Evolutionary conservation across 139 green algal species (phyloP), one percentile per base, ranked within the genome.

Genomic region (Astrephomene gubernaculifera): DNA sequence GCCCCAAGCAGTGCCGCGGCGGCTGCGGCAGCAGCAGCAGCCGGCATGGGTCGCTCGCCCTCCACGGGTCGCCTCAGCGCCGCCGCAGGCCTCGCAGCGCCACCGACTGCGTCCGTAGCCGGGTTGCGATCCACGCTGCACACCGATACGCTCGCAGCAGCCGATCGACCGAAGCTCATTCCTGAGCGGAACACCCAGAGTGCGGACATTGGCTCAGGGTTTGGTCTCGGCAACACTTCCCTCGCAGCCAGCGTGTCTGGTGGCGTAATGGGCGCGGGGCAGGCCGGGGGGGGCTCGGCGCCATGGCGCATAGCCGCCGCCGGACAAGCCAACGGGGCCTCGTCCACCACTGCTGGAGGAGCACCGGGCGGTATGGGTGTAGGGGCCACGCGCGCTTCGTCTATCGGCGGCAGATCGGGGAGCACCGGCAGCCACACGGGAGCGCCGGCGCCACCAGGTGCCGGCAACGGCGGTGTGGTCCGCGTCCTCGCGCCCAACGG

Each of bases 401-500:
- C 39, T 5, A 57, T 24, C 81, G 39, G 36, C 85, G 72, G 35
- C 44, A 31, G 12, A 4, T n/a, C 33, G 33, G 8, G 41, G 8
- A 35, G 33, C 38, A 44, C 41, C 38, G 24, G 22, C 68, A 57
- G 41, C 31, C 64, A 14, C 45, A 87, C 38, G 36, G 61, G 76
- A 61, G 43, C 69, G 69, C 69, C 69, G 25, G 69, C n/a, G n/a
- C n/a, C n/a, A n/a, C n/a, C n/a, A n/a, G 25, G 74, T 38, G 38
- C 36, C 71, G 52, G 71, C 38, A 74, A 21, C 41, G 86, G 83
- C n/a, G 86, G 75, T 17, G 82, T 96, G 7, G 87, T 90, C 9
- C 91, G 95, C 64, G 90, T 95, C 33, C 84, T 98, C 36, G 95
- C 96, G 19, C 92, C 94, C 52, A 97, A 97, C 83, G 96, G 96